Percentiles rank a stretch among this genome's conserved stretches.
phyloP scores from a whole-genome alignment of 768 basidiomycete species.

The Piloderma croceum region DNA sequence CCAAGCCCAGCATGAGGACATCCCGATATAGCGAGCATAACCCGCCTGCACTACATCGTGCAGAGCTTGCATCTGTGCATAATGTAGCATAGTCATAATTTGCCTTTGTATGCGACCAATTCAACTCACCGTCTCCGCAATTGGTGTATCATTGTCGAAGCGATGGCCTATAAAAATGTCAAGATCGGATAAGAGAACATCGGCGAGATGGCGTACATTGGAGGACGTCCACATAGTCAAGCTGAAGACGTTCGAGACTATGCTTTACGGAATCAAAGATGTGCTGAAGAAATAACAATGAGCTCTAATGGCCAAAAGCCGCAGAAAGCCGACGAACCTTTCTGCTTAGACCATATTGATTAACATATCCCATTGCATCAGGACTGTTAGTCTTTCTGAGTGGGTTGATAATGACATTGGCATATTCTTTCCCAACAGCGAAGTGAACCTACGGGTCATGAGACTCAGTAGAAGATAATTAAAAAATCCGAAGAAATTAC shows the following conservation, averaged over 20 bases:
- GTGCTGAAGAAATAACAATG: constrained; percentile 35
- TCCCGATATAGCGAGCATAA: constrained; percentile 56
- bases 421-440: constrained; percentile 8
- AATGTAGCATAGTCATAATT: constrained; percentile 14
- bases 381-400: too few relatives aligned
- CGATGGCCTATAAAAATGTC: constrained; percentile 27
- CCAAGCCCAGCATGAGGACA: constrained; percentile 51
- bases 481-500: constrained; percentile 44
- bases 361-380: constrained; percentile 47
- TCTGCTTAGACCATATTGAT: constrained; percentile 43
- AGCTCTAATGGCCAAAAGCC: neutral
- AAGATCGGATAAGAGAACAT: constrained; percentile 23
- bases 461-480: constrained; percentile 46
- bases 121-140: constrained; percentile 23
- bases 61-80: constrained; percentile 54
- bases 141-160: constrained; percentile 23
- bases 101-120: neutral
- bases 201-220: constrained; percentile 43
- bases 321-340: constrained; percentile 27
- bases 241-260: constrained; percentile 59
- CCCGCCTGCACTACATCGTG: constrained; percentile 65
- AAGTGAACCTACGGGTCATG: constrained; percentile 7
- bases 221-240: constrained; percentile 73
- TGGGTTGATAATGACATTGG: constrained; percentile 1
- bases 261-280: constrained; percentile 67